These are phyloP conservation scores for Penicillium dipodomyicola DNA, from an alignment of 495 filamentous ascomycete species.

Conservation along the genomic window DNA sequence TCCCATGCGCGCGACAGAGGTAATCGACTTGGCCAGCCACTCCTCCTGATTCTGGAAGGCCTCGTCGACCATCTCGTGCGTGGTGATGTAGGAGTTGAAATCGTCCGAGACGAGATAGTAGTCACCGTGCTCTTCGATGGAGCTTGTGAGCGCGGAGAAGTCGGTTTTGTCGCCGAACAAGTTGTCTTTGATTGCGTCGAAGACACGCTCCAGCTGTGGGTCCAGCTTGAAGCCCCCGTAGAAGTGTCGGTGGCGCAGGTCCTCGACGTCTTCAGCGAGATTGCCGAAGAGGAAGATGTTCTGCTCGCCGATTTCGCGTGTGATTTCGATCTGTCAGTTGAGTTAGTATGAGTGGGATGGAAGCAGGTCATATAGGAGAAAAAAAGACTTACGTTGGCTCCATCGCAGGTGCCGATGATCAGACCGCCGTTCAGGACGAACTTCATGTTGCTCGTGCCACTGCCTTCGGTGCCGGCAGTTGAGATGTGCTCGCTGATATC, in stretches of 20 bases:
- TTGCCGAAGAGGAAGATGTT: conserved; percentile 99
- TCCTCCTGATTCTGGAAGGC: conserved; percentile 86
- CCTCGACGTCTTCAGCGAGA: conserved; percentile 94
- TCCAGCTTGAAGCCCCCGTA: conserved; percentile 80
- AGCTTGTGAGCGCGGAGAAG: conserved; percentile 77
- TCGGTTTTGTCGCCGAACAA: conserved; percentile 72
- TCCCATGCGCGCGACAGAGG: conserved; percentile 85
- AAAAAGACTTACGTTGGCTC: conserved; percentile 75
- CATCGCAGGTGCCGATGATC: conserved; percentile 97
- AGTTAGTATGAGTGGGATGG: conserved; percentile 14
- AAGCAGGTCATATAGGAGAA: neutral
- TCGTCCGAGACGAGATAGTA: conserved; percentile 98
- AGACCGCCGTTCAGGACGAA: conserved; percentile 96
- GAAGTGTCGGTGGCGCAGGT: conserved; percentile 85
- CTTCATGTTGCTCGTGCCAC: conserved; percentile 86
- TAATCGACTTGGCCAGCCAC: conserved; percentile 88
- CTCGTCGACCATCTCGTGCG: conserved; percentile 85
- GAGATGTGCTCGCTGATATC: conserved; percentile 99
- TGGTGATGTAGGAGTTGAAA: conserved; percentile 89
- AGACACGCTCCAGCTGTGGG: conserved; percentile 71
- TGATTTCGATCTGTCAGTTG: conserved; percentile 80
- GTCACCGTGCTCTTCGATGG: conserved; percentile 88
- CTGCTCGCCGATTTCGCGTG: conserved; percentile 88
- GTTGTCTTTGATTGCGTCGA: conserved; percentile 71
- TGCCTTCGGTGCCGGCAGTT: conserved; percentile 87